Base-by-base conservation (phyloP, 2,329 filamentous ascomycete genomes). In the Penicillium hesseltinei region DNA sequence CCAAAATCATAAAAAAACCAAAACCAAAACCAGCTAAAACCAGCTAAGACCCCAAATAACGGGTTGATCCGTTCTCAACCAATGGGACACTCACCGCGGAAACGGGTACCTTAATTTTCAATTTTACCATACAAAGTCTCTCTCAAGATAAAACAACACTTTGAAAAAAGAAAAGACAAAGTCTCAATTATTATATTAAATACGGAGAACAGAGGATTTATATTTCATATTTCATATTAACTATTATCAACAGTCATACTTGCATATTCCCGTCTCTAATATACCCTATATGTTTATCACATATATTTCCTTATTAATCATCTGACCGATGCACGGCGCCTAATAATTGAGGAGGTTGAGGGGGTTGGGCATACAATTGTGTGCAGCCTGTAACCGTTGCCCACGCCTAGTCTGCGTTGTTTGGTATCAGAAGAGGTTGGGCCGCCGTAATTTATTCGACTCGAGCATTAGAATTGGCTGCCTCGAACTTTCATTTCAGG, bases 341-440 rank as follows among this genome's bases (percentile, higher is more conserved):
- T 56, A 53, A 56, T 56, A 53, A 53, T 56, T 56, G 35, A 51
- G 49, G 43, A 45, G 54, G 58, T 60, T 60, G 58, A 51, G 49
- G 43, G 42, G 54, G 58, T 60, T 60, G 58, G 58, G 58, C 58
- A 60, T 52, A 58, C 50, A 60, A 42, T 38, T 44, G 31, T 56
- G 31, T 50, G 45, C 44, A 56, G 40, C 46, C 45, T 56, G 53
- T 58, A 25, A 43, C 27, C 53, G 47, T 56, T 40, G 48, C 44
- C 53, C 45, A 51, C 53, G 47, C 33, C n/a, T 44, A 38, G 46
- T 43, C 46, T 55, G 31, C 31, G 19, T 33, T 44, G 29, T 55
- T 38, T 51, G 46, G 23, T 51, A 31, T 51, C 39, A 25, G 53
- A 44, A 55, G 23, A 33, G 40, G 51, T 60, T 60, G 58, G 58